These are phyloP conservation scores for Euphorbia peplus DNA, from an alignment of 345 rosid species.

Conservation along the genomic window DNA sequence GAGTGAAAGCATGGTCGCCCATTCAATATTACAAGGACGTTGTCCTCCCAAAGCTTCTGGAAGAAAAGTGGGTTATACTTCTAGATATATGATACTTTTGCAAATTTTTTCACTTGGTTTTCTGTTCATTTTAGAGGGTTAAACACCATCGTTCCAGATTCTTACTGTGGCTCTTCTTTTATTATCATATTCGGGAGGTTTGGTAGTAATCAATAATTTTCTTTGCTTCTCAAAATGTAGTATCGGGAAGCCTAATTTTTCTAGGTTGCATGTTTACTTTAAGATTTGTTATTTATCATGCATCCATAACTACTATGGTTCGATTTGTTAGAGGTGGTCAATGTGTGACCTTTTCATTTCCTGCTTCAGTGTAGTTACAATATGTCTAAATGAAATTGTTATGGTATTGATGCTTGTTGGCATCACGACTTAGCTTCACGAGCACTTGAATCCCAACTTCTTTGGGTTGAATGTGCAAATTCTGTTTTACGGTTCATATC, in stretches of 20 bases:
- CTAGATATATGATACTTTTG: constrained; percentile 13
- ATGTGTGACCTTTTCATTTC: neutral
- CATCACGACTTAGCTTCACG: neutral
- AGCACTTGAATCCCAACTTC: neutral
- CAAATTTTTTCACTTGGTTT: neutral
- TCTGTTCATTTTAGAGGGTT: neutral
- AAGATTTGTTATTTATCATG: neutral
- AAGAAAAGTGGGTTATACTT: constrained; percentile 75
- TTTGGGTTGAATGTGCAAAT: neutral
- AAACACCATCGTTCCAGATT: neutral
- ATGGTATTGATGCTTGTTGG: neutral
- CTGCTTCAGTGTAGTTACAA: neutral
- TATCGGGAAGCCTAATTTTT: neutral
- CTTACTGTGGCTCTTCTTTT: neutral
- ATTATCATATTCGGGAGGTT: neutral
- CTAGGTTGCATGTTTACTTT: neutral
- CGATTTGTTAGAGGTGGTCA: neutral
- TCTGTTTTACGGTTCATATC: neutral
- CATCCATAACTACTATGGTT: neutral
- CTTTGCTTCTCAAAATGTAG: neutral
- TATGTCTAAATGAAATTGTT: neutral
- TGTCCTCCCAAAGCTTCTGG: constrained; percentile 82
- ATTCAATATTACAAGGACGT: constrained; percentile 78
- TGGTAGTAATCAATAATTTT: neutral
- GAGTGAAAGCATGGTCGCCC: constrained; percentile 97